Evolutionary conservation across 2,329 filamentous ascomycete genomes (phyloP), one percentile per base, ranked within the genome.

Genomic region (Fusarium agapanthi): DNA sequence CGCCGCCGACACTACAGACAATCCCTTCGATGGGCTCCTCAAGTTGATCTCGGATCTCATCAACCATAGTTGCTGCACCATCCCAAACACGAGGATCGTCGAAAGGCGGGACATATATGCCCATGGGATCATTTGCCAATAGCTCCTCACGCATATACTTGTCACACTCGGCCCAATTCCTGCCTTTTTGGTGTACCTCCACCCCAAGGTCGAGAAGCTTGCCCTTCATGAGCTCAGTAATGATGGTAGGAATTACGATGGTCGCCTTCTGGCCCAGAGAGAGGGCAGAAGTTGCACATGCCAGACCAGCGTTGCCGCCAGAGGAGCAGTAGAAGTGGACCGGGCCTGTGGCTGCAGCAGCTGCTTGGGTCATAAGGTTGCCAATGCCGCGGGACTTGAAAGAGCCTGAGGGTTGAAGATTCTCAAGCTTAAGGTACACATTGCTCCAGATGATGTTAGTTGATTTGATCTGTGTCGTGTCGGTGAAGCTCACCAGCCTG

Each of bases 371-470:
- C 78, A 94, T 91, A 79, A 93, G 87, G 80, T 93, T 89, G 55
- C 93, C 93, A 69, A 95, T 89, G 35, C 92, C 93, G 73, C 90
- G 88, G 51, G 93, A 95, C 81, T 97, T 96, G 89, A 97, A 97
- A 43, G 93, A 95, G 71, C 93, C 93, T 28, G 92, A 92, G 9
- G 94, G 94, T 79, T 97, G 94, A 61, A 95, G 88, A 79, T 93
- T 93, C 77, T 97, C 94, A 70, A 96, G 89, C 81, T 97, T 97
- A 77, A 97, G 90, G 81, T 93, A 93, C 81, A 97, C 89, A 83
- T 92, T 91, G 84, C 93, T 88, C 68, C 68, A 16, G 26, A 43
- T 30, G 65, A 65, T 60, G 65, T 69, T 45, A 57, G 50, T 37
- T 34, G 51, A 43, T 76, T 76, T 62, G 48, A 30, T 38, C 13